Evolutionary conservation across 192 early-diverging fungal genomes (phyloP), one percentile per base, ranked within the genome.

Genomic region (Glomus cerebriforme): DNA sequence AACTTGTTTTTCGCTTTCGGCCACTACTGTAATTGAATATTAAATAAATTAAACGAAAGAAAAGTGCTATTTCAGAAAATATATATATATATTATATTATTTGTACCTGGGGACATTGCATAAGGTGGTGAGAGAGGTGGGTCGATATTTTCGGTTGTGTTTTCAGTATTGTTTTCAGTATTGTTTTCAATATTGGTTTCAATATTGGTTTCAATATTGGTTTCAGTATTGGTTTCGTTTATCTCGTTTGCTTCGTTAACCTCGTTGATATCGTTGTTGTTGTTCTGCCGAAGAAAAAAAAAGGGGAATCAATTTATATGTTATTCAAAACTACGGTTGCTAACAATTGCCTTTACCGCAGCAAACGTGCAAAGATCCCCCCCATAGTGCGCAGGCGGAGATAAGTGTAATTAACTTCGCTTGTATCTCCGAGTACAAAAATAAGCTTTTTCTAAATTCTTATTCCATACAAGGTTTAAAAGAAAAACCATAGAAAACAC

Each of bases 31-130:
- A 24, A 71, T 13, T 70, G 3, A 37, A 7, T 39, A 71, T 17
- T 13, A 49, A 31, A 27, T 27, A 31, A 15, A 54, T 26, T 73
- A 26, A 49, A 58, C 2, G 10, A 54, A 31, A 27, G 54, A 19
- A 35, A 75, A 54, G 0, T 63, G 29, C 15, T n/a, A 9, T 24
- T 49, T 17, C 2, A 62, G 5, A 69, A 35, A 37, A 37, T 24
- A 31, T n/a, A 59, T n/a, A 65, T 67, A 29, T 27, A 47, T 29
- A 35, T 66, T 37, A 37, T 15, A 19, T 60, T 5, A 58, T 45
- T n/a, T 19, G 22, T 77, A 78, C 77, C 66, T 69, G 77, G 77
- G 54, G 65, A 69, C 77, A 78, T 78, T 35, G 66, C 45, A 78
- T 69, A 60, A 26, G 67, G 8, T 69, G 54, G 66, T 59, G 45